Conservation (phyloP, 2,329 filamentous ascomycete genomes). For the Trichoderma semiorbis region DNA sequence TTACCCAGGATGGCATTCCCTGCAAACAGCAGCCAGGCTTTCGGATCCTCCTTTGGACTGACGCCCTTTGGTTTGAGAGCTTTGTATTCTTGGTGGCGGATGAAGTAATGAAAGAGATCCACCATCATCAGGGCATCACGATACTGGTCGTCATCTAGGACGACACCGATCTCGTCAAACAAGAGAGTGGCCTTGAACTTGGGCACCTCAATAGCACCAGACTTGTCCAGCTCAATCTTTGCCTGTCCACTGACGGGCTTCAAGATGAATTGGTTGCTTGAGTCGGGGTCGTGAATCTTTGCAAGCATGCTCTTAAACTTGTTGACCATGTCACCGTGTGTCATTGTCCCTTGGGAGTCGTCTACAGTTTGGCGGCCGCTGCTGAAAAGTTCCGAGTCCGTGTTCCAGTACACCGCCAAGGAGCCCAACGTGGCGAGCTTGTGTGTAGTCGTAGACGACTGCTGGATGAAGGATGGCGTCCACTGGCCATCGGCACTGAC, state of each 20-base stretch:
- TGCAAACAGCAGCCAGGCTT: constrained; percentile 89
- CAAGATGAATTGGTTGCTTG: constrained; percentile 84
- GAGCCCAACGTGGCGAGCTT: constrained; percentile 90
- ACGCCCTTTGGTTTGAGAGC: constrained; percentile 80
- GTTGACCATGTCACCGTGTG: constrained; percentile 72
- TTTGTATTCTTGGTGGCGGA: constrained; percentile 96
- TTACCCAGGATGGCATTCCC: constrained; percentile 85
- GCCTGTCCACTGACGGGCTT: constrained; percentile 94
- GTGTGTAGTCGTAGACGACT: constrained; percentile 76
- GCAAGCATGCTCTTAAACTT: constrained; percentile 78
- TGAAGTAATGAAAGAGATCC: constrained; percentile 97
- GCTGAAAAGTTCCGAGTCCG: constrained; percentile 79
- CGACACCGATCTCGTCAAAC: constrained; percentile 96
- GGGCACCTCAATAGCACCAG: constrained; percentile 70
- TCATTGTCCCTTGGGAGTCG: constrained; percentile 51
- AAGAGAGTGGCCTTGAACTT: constrained; percentile 87
- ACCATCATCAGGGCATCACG: constrained; percentile 97
- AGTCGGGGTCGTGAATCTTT: constrained; percentile 56
- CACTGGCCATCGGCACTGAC: constrained; percentile 93
- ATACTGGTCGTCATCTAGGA: constrained; percentile 97
- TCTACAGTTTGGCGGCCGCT: constrained; percentile 66
- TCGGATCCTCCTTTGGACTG: constrained; percentile 81
- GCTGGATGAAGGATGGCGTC: constrained; percentile 94
- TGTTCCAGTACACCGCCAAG: constrained; percentile 96
- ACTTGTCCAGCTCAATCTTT: constrained; percentile 93